Percentiles rank a stretch among this genome's conserved stretches.
phyloP scores from a whole-genome alignment of 2,329 filamentous ascomycete genomes.

The Colletotrichum lini region DNA sequence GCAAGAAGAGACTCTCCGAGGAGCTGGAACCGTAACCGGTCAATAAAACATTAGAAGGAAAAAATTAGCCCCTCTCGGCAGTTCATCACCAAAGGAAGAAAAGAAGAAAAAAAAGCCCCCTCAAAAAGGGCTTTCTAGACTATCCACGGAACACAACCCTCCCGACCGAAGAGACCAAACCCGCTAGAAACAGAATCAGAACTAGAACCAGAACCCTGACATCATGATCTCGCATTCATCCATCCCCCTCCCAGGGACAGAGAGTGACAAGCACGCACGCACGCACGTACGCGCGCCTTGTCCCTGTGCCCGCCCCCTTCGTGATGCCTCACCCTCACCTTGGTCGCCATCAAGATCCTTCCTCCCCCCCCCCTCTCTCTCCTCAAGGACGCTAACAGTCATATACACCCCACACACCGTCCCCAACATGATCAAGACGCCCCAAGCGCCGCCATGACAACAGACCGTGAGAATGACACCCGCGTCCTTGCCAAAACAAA shows the following conservation, averaged over 20 bases:
- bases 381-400: background rate
- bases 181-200: background rate
- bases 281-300: background rate
- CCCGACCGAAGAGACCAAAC: background rate
- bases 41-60: too few relatives aligned
- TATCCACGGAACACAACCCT: background rate
- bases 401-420: background rate
- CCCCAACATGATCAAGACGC: background rate
- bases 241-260: background rate
- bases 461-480: background rate
- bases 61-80: background rate
- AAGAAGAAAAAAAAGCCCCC: too few relatives aligned
- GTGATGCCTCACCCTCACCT: background rate
- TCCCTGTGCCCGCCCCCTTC: background rate
- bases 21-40: too few relatives aligned
- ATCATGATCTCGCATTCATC: background rate
- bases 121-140: background rate
- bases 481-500: background rate
- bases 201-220: background rate
- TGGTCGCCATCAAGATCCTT: background rate
- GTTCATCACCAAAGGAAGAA: too few relatives aligned
- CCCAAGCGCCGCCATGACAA: slow-evolving; percentile 1
- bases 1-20: too few relatives aligned
- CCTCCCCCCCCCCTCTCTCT: background rate
- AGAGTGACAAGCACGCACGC: background rate